phyloP scores from a whole-genome alignment of 2,329 filamentous ascomycete species.

The Pseudopyricularia cyperi region DNA sequence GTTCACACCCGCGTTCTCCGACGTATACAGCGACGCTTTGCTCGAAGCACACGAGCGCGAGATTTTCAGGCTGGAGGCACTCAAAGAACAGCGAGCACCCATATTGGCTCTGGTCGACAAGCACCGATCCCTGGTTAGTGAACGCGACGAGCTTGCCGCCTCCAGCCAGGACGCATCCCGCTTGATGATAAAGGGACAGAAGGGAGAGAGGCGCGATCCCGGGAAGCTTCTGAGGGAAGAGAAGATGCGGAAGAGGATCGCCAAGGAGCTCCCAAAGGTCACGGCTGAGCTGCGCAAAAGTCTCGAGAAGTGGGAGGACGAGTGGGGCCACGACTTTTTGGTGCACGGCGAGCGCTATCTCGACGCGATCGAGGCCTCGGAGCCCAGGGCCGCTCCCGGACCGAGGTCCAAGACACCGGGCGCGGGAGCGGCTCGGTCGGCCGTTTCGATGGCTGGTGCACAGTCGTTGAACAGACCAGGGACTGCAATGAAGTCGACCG shows the following conservation, averaged over 20 bases:
- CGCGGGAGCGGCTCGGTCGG: background rate
- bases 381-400: slow-evolving; percentile 44
- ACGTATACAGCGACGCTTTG: slow-evolving; percentile 91
- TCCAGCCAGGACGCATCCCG: slow-evolving; percentile 93
- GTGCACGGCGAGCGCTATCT: slow-evolving; percentile 88
- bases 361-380: slow-evolving; percentile 60
- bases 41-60: slow-evolving; percentile 92
- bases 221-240: slow-evolving; percentile 89
- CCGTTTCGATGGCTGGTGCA: slow-evolving; percentile 28
- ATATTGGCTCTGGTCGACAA: slow-evolving; percentile 71
- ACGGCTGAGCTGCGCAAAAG: slow-evolving; percentile 68
- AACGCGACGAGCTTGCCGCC: slow-evolving; percentile 74
- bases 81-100: slow-evolving; percentile 79
- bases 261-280: slow-evolving; percentile 90
- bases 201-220: slow-evolving; percentile 88
- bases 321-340: slow-evolving; percentile 84
- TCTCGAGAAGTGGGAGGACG: slow-evolving; percentile 83
- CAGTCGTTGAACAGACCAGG: slow-evolving; percentile 27
- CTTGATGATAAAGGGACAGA: slow-evolving; percentile 79
- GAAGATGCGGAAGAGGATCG: slow-evolving; percentile 95
- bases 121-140: slow-evolving; percentile 69
- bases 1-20: slow-evolving; percentile 92
- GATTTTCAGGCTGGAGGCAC: slow-evolving; percentile 64
- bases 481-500: slow-evolving; percentile 20
- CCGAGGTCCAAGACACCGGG: slow-evolving; percentile 61